Conservation (phyloP, 2,329 filamentous ascomycete genomes). For the Neonectria punicea region DNA sequence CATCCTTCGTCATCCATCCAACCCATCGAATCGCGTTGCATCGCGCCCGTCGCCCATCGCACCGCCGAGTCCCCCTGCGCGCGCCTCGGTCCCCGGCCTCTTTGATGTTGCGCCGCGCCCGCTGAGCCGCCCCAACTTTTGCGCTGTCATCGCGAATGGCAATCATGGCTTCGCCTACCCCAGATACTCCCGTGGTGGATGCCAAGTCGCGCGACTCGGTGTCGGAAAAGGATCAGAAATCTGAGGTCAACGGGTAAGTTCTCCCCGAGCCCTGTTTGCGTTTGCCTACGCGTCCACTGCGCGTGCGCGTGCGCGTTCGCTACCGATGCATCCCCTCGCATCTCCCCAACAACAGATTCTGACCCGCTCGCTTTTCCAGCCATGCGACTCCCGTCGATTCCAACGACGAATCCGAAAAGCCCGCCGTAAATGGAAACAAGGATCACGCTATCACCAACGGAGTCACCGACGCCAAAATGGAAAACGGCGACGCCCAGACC, state of each 20-base stretch:
- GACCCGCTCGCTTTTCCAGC: slow-evolving; percentile 40
- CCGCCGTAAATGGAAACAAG: slow-evolving; percentile 42
- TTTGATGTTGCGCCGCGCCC: slow-evolving; percentile 52
- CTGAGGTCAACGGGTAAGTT: slow-evolving; percentile 54
- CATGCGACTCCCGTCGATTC: slow-evolving; percentile 41
- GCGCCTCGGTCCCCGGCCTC: slow-evolving; percentile 24
- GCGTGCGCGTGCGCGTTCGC: slow-evolving; percentile 25
- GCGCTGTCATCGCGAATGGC: slow-evolving; percentile 55
- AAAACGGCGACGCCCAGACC: slow-evolving; percentile 25
- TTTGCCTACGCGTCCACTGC: slow-evolving; percentile 27
- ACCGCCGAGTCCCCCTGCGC: slow-evolving; percentile 11
- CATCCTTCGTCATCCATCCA: slow-evolving; percentile 32
- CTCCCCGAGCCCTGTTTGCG: slow-evolving; percentile 18
- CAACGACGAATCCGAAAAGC: slow-evolving; percentile 36
- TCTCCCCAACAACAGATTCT: slow-evolving; percentile 32
- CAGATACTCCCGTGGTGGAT: slow-evolving; percentile 55
- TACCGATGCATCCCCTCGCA: slow-evolving; percentile 10
- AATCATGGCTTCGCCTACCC: slow-evolving; percentile 63
- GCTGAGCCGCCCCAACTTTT: slow-evolving; percentile 43
- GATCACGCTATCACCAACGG: slow-evolving; percentile 38
- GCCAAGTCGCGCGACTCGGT: slow-evolving; percentile 56
- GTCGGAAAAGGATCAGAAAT: slow-evolving; percentile 45
- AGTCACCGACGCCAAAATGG: slow-evolving; percentile 38
- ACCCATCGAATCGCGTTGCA: slow-evolving; percentile 18
- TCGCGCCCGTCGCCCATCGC: slow-evolving; percentile 11